These are phyloP conservation scores for Talaromyces sp. DNA, from an alignment of 2,329 filamentous ascomycete genomes.

Conservation along the genomic window DNA sequence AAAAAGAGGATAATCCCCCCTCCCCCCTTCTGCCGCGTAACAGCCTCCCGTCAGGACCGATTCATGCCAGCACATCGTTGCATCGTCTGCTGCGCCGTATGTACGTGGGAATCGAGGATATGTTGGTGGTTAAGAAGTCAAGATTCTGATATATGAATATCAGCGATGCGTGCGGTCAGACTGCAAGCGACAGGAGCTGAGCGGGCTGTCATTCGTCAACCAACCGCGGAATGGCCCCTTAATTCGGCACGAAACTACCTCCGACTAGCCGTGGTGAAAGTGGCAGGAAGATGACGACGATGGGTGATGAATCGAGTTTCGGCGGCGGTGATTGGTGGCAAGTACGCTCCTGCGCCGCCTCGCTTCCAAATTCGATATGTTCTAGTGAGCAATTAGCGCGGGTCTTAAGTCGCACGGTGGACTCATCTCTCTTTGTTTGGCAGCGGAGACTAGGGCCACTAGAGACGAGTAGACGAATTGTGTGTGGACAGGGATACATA, in stretches of 20 bases:
- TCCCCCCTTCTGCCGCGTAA: slow-evolving; percentile 23
- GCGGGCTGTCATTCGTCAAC: slow-evolving; percentile 11
- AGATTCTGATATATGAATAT: not conserved
- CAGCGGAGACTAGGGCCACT: slow-evolving; percentile 20
- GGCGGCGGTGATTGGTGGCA: slow-evolving; percentile 8
- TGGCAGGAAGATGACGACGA: slow-evolving; percentile 10
- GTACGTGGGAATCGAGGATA: not conserved
- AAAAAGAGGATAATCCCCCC: slow-evolving; percentile 17
- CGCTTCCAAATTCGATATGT: slow-evolving; percentile 17
- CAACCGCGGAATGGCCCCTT: slow-evolving; percentile 16
- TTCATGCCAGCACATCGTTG: slow-evolving; percentile 31
- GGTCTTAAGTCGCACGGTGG: slow-evolving; percentile 11
- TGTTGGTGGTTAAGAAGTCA: not conserved
- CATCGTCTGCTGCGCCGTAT: slow-evolving; percentile 18
- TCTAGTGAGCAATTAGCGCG: slow-evolving; percentile 18
- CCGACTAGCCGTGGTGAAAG: not conserved
- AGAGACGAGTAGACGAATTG: slow-evolving; percentile 13
- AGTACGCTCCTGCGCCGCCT: slow-evolving; percentile 13
- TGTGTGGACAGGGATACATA: not conserved
- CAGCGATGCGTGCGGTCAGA: not conserved
- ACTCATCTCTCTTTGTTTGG: slow-evolving; percentile 19
- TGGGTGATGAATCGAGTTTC: slow-evolving; percentile 2
- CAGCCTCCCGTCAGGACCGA: slow-evolving; percentile 21
- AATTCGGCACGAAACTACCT: not conserved
- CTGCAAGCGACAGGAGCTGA: not conserved